Evolutionary conservation across 2,329 filamentous ascomycete genomes (phyloP), one percentile per base, ranked within the genome.

Genomic region (Orbilia oligospora): DNA sequence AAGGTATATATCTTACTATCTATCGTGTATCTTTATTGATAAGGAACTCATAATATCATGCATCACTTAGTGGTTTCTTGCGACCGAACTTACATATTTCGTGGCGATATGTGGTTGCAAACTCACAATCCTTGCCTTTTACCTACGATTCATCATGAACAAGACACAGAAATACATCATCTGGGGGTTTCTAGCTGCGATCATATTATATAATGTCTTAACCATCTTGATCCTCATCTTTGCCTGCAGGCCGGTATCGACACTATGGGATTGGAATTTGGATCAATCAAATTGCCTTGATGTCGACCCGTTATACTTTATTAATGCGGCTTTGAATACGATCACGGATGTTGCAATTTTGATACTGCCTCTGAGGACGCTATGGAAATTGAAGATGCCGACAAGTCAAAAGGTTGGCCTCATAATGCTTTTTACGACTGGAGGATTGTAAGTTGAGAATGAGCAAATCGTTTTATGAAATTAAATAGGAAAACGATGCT

Each of bases 301-400:
- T 30, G 66, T 71, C 20, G 72, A 77, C 20, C 66, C 72, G 9
- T 22, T 77, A 22, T 77, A 71, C 48, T 77, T 77, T 33, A 63
- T 77, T 27, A 77, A 77, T 46, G 68, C 75, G 2, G 75, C 75
- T 2, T 44, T 78, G 33, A 78, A 78, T 24, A 72, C 48, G 0
- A 30, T 79, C 16, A 56, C 76, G 12, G 76, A 80, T 33, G 24
- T 80, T 24, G 76, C 71, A 20, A 77, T 73, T 6, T 65, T 81
- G 27, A 22, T 73, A 30, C 83, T 89, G 3, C 88, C 88, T 2
- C 85, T 88, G 41, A 84, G 84, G 38, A 85, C 85, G 1, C 84
- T 88, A 4, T 83, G 86, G 80, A 83, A 84, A n/a, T 82, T 88
- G 0, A 84, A 86, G 58, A 83, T 89, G 46, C 86, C 87, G 0